phyloP scores from a whole-genome alignment of 192 early-diverging fungal genomes.

The Thamnidium elegans region DNA sequence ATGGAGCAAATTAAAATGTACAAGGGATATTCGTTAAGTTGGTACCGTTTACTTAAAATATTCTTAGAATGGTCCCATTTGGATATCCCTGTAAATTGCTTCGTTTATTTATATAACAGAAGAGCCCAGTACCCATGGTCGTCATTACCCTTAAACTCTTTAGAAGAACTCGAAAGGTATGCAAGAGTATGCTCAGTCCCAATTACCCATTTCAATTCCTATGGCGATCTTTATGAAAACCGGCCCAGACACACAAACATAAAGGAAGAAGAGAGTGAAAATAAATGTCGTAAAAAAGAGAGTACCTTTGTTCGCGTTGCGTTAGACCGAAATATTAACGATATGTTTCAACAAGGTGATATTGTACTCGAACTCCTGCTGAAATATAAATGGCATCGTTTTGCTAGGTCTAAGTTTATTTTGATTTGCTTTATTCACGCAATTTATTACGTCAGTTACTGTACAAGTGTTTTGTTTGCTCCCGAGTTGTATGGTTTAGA shows the following conservation, averaged over 20 bases:
- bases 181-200: background rate
- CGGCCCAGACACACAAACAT: no score
- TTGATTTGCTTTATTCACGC: slow-evolving; percentile 6
- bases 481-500: background rate
- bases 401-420: background rate
- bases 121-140: no score
- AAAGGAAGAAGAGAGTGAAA: no score
- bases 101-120: no score
- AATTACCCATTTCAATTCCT: slow-evolving; percentile 2
- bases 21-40: background rate
- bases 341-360: slow-evolving; percentile 15
- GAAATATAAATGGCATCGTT: slow-evolving; percentile 10
- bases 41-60: background rate
- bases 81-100: no score
- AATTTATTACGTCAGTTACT: slow-evolving; percentile 8
- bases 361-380: slow-evolving; percentile 10
- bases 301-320: slow-evolving; percentile 1
- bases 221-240: background rate
- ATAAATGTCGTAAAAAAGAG: background rate
- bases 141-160: no score
- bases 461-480: no score
- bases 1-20: no score
- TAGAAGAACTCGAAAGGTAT: no score
- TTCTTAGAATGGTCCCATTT: no score
- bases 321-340: background rate